Percentiles rank a stretch among this genome's conserved stretches.
Conservation (phyloP, 257 asterid species). For the Echites panduratus region DNA sequence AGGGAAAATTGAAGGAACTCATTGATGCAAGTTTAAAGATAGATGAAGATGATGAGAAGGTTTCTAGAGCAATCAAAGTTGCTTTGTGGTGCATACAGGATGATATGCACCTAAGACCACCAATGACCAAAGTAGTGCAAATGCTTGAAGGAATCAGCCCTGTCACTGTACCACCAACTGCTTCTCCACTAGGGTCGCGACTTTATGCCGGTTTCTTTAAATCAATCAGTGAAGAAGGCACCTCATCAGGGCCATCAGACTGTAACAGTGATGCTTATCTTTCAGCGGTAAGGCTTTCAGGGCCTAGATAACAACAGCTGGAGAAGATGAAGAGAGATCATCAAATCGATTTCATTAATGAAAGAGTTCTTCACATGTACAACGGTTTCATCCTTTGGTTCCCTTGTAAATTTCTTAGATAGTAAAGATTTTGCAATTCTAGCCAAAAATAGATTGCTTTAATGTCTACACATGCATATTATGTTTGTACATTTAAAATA, state of each 20-base stretch:
- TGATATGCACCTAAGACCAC: slow-evolving; percentile 73
- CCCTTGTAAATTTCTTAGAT: slow-evolving; percentile 27
- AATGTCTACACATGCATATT: slow-evolving; percentile 21
- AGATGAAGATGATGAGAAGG: slow-evolving; percentile 64
- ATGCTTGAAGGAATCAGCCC: slow-evolving; percentile 87
- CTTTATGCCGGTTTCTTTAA: slow-evolving; percentile 54
- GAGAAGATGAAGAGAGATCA: background rate
- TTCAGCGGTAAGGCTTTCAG: slow-evolving; percentile 84
- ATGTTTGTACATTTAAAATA: slow-evolving; percentile 32
- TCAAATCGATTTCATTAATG: slow-evolving; percentile 8
- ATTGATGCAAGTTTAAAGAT: slow-evolving; percentile 50
- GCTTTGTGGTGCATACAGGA: slow-evolving; percentile 99
- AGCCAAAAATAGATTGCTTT: slow-evolving; percentile 19
- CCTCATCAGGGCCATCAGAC: slow-evolving; percentile 85
- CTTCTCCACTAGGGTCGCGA: slow-evolving; percentile 56
- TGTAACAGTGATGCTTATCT: slow-evolving; percentile 68
- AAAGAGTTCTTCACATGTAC: slow-evolving; percentile 21
- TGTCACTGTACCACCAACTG: slow-evolving; percentile 66
- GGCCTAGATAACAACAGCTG: slow-evolving; percentile 74
- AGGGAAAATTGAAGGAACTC: slow-evolving; percentile 68
- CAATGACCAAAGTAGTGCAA: slow-evolving; percentile 89
- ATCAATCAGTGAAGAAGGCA: slow-evolving; percentile 60
- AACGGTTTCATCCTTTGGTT: slow-evolving; percentile 12
- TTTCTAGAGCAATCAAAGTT: slow-evolving; percentile 52
- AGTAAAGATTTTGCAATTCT: slow-evolving; percentile 35